phyloP scores from a whole-genome alignment of 2,329 filamentous ascomycete genomes.

The Fusarium ambrosium region DNA sequence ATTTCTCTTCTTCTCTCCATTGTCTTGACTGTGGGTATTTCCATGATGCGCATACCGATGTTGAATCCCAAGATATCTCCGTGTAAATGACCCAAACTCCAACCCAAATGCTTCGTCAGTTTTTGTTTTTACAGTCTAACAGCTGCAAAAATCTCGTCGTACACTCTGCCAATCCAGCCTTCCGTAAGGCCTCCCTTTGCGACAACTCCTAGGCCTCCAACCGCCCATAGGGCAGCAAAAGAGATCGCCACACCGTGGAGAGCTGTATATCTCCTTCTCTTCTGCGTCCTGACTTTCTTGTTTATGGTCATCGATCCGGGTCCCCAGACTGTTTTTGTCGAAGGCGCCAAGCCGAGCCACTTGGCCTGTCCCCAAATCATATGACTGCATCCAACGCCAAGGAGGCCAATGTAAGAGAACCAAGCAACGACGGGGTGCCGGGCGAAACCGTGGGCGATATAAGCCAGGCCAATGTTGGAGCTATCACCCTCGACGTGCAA shows the following conservation, averaged over 20 bases:
- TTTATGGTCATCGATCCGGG: slow-evolving; percentile 60
- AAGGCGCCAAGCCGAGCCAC: slow-evolving; percentile 78
- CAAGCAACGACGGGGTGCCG: slow-evolving; percentile 76
- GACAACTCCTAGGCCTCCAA: slow-evolving; percentile 83
- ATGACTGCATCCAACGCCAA: slow-evolving; percentile 79
- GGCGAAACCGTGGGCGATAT: slow-evolving; percentile 87
- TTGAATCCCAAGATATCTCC: slow-evolving; percentile 31
- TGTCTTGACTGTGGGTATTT: slow-evolving; percentile 41
- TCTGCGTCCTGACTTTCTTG: slow-evolving; percentile 64
- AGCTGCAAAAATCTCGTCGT: slow-evolving; percentile 73
- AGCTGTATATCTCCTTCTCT: slow-evolving; percentile 76
- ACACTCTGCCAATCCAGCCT: slow-evolving; percentile 85
- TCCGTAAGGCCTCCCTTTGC: slow-evolving; percentile 76
- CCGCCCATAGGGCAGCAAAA: slow-evolving; percentile 80
- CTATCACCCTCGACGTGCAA: slow-evolving; percentile 84
- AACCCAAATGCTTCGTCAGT: slow-evolving; percentile 18
- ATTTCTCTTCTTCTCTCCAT: slow-evolving; percentile 7
- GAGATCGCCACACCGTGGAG: slow-evolving; percentile 75
- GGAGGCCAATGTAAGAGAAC: slow-evolving; percentile 76
- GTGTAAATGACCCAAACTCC: slow-evolving; percentile 44
- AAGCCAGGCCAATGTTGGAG: slow-evolving; percentile 86
- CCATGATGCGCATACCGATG: slow-evolving; percentile 32
- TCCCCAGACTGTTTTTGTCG: slow-evolving; percentile 61
- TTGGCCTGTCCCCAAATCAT: slow-evolving; percentile 88
- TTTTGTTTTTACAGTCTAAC: slow-evolving; percentile 47